Evolutionary conservation across 208 protist genomes (phyloP).

Genomic region (Acanthamoeba rhysodes): DNA sequence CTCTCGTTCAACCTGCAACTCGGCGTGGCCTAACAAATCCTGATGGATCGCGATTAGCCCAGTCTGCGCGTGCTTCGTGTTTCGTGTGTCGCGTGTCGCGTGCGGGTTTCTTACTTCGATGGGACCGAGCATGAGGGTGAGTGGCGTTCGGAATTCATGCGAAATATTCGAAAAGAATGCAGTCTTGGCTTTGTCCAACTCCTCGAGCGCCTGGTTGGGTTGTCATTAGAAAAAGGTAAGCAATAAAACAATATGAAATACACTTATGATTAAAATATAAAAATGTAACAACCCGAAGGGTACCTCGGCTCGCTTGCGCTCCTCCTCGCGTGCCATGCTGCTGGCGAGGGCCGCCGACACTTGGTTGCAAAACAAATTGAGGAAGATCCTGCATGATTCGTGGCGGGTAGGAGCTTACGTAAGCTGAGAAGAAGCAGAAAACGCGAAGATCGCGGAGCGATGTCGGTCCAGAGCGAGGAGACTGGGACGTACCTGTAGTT

Average conservation of each 20-base stretch:
- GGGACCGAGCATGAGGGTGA: constrained; percentile 78
- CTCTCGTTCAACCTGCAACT: not conserved
- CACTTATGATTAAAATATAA: too few relatives aligned
- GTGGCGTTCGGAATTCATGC: constrained; percentile 78
- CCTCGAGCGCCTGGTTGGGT: constrained; percentile 48
- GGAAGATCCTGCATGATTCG: not conserved
- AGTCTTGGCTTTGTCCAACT: constrained; percentile 76
- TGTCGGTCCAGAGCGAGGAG: not conserved
- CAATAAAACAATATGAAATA: too few relatives aligned
- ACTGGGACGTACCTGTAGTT: not conserved
- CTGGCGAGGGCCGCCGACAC: not conserved
- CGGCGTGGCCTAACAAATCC: not conserved
- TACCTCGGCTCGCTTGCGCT: constrained; percentile 47
- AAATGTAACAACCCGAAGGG: not conserved
- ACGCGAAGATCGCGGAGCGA: not conserved
- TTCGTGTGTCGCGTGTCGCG: not conserved
- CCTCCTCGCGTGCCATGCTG: constrained; percentile 9
- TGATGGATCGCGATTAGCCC: not conserved
- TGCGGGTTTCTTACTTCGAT: not conserved
- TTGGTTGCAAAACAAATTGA: not conserved
- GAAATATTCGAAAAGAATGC: constrained; percentile 79
- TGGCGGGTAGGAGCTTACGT: too few relatives aligned
- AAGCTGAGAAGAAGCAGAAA: not conserved
- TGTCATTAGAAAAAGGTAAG: too few relatives aligned
- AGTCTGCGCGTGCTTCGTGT: not conserved